These are phyloP conservation scores for Starmerella kuoi DNA, from an alignment of 805 yeast genomes.

Conservation along the genomic window DNA sequence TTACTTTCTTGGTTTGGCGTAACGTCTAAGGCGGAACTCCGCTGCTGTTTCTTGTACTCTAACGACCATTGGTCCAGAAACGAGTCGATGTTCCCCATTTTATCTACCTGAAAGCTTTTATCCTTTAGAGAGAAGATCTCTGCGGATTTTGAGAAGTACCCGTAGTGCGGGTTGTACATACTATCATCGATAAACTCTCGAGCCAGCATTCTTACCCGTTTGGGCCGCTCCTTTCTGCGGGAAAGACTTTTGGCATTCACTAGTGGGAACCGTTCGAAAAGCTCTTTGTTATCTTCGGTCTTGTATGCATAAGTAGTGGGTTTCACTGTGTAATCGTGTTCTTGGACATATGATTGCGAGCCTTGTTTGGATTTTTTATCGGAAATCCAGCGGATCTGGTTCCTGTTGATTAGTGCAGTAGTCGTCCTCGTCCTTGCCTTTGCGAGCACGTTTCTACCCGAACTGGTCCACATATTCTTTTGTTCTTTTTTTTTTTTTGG, in stretches of 20 bases:
- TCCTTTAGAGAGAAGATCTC: slow-evolving; percentile 57
- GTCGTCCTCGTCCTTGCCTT: no score
- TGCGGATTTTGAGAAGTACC: slow-evolving; percentile 69
- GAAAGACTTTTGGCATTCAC: slow-evolving; percentile 32
- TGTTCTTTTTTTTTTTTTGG: not conserved
- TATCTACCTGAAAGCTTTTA: slow-evolving; percentile 52
- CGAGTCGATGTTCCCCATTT: slow-evolving; percentile 50
- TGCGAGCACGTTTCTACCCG: not conserved
- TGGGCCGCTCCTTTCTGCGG: slow-evolving; percentile 39
- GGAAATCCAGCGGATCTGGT: not conserved
- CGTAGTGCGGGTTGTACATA: slow-evolving; percentile 67
- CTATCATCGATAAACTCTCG: slow-evolving; percentile 79
- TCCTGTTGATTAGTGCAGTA: no score
- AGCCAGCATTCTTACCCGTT: slow-evolving; percentile 53
- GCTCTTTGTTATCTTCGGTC: slow-evolving; percentile 28
- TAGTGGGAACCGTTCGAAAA: slow-evolving; percentile 36
- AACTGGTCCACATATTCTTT: not conserved
- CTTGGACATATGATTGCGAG: slow-evolving; percentile 17
- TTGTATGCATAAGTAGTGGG: slow-evolving; percentile 29
- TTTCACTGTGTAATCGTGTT: slow-evolving; percentile 29
- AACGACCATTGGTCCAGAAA: slow-evolving; percentile 57
- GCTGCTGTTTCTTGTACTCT: slow-evolving; percentile 34
- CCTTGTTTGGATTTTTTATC: no score
- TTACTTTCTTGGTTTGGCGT: not conserved
- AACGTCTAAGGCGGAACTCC: not conserved